phyloP scores from a whole-genome alignment of 352 stramenopile species.

The Globisporangium spiculum region DNA sequence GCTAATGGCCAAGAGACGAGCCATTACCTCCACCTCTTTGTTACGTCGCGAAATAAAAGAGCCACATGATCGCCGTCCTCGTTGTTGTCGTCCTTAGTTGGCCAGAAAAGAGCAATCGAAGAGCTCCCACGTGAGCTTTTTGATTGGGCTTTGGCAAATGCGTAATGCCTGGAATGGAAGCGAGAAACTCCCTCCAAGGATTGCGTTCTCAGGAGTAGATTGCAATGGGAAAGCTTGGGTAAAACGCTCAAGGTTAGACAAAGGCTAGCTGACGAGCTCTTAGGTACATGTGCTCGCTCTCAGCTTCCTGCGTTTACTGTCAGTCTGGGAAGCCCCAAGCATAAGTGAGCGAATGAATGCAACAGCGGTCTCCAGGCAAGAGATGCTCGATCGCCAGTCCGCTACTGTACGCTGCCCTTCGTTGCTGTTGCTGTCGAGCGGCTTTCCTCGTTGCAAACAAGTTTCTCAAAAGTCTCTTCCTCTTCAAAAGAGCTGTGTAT shows the following conservation, averaged over 20 bases:
- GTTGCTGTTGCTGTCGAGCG: not conserved
- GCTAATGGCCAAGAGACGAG: conserved; percentile 4
- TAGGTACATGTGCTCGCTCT: not conserved
- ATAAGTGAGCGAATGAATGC: not conserved
- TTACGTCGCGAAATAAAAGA: conserved; percentile 2
- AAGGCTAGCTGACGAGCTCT: not conserved
- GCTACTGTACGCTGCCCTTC: not conserved
- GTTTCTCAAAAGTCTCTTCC: not conserved
- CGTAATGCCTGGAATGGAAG: not conserved
- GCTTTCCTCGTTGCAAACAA: not conserved
- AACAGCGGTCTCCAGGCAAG: not conserved
- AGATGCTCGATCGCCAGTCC: not conserved
- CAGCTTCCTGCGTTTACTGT: not conserved
- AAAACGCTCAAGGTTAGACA: not conserved
- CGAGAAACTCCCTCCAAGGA: not conserved
- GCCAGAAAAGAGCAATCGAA: not conserved
- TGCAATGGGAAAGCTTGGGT: not conserved
- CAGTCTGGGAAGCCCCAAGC: not conserved
- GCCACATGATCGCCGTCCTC: not conserved
- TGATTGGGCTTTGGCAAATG: not conserved
- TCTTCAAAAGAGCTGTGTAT: not conserved
- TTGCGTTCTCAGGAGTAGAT: not conserved
- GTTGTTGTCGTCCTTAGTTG: not conserved
- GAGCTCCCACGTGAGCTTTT: not conserved
- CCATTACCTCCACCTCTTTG: not conserved